A percentile compares a stretch with the other conserved stretches of the same genome.
Conservation (phyloP, 192 early-diverging fungal species). For the Pilaira anomala region DNA sequence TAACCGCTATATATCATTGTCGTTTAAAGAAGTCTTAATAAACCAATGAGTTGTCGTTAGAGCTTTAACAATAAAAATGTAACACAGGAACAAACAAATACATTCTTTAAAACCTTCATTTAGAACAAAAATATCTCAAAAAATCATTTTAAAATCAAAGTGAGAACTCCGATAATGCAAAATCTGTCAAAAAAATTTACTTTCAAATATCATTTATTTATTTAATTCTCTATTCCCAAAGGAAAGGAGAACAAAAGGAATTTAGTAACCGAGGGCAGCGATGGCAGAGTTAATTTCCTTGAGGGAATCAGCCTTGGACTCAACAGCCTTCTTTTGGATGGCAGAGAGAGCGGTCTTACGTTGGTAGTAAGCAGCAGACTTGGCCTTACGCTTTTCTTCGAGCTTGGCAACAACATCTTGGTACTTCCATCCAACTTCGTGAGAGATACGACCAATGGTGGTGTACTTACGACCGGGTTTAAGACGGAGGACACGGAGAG, state of each 20-base stretch:
- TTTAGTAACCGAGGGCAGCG: slow-evolving; percentile 32
- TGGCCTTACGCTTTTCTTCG: slow-evolving; percentile 99
- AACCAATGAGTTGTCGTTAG: too few relatives aligned
- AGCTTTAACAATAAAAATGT: too few relatives aligned
- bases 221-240: background rate
- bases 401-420: slow-evolving; percentile 93
- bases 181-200: too few relatives aligned
- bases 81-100: too few relatives aligned
- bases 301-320: slow-evolving; percentile 32
- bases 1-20: too few relatives aligned
- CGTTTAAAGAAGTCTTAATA: too few relatives aligned
- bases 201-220: background rate
- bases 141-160: too few relatives aligned
- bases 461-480: slow-evolving; percentile 98
- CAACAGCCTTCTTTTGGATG: slow-evolving; percentile 36
- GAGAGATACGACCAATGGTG: slow-evolving; percentile 86
- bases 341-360: slow-evolving; percentile 66
- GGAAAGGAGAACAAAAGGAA: background rate
- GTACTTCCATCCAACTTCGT: slow-evolving; percentile 99
- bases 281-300: slow-evolving; percentile 36
- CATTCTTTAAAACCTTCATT: too few relatives aligned
- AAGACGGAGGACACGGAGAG: slow-evolving; percentile 95
- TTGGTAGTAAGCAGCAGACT: slow-evolving; percentile 89
- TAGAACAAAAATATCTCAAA: too few relatives aligned
- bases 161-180: too few relatives aligned